phyloP scores from a whole-genome alignment of 2,329 filamentous ascomycete genomes.

The Cyanodermella asteris region DNA sequence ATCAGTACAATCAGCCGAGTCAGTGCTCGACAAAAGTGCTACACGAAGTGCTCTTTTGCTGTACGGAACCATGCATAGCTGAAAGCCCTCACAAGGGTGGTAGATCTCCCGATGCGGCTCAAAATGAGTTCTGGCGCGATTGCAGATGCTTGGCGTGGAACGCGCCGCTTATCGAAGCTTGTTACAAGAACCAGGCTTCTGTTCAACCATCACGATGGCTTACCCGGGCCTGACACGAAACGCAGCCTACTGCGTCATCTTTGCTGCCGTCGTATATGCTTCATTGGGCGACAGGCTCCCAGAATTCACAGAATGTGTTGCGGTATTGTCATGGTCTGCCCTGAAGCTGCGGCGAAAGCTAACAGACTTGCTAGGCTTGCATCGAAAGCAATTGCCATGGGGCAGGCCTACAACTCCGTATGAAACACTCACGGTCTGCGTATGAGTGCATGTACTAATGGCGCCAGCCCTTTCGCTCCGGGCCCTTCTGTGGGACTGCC shows the following conservation, averaged over 20 bases:
- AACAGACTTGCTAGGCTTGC: constrained; percentile 45
- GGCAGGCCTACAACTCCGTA: constrained; percentile 49
- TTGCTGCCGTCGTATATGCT: constrained; percentile 28
- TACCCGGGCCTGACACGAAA: constrained; percentile 24
- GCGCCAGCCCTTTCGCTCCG: constrained; percentile 55
- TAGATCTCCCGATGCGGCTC: too few relatives aligned
- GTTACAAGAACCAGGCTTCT: too few relatives aligned
- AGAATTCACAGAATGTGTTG: constrained; percentile 69
- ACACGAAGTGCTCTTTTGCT: too few relatives aligned
- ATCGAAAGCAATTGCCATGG: constrained; percentile 54
- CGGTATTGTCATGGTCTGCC: constrained; percentile 31
- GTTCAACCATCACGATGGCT: too few relatives aligned
- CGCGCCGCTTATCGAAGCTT: too few relatives aligned
- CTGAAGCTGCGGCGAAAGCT: constrained; percentile 4
- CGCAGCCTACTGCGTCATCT: too few relatives aligned
- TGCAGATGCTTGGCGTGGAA: too few relatives aligned
- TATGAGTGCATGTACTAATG: constrained; percentile 3
- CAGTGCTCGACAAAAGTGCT: too few relatives aligned
- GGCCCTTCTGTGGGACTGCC: constrained; percentile 78
- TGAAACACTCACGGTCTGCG: constrained; percentile 13
- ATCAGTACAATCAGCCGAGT: too few relatives aligned
- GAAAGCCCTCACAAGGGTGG: too few relatives aligned
- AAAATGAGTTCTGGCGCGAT: too few relatives aligned
- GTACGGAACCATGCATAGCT: too few relatives aligned
- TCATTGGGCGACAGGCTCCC: constrained; percentile 68